These are phyloP conservation scores for Pyronema omphalodes DNA, from an alignment of 495 filamentous ascomycete species.

Conservation along the genomic window DNA sequence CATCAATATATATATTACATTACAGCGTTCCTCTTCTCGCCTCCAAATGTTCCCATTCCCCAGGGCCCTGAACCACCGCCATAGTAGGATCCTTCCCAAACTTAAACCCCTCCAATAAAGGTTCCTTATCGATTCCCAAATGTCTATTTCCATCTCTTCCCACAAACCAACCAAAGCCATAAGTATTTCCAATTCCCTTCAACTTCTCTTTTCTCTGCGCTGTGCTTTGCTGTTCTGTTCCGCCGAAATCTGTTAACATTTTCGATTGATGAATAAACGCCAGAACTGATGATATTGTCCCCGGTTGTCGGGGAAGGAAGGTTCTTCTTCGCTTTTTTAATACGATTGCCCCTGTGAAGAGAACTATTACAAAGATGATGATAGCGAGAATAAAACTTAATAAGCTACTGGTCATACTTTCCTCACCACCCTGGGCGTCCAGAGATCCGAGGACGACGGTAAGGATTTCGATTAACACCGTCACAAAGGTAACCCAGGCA, in stretches of 20 bases:
- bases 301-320: slow-evolving; percentile 54
- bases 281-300: slow-evolving; percentile 50
- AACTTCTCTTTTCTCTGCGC: slow-evolving; percentile 37
- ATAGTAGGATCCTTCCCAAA: slow-evolving; percentile 28
- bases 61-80: slow-evolving; percentile 4
- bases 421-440: slow-evolving; percentile 37
- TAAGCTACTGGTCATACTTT: slow-evolving; percentile 42
- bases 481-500: slow-evolving; percentile 41
- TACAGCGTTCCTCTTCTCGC: not conserved
- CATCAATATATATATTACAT: not conserved
- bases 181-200: slow-evolving; percentile 38
- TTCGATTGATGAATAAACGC: slow-evolving; percentile 56
- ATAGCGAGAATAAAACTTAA: slow-evolving; percentile 38
- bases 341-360: slow-evolving; percentile 34
- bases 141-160: slow-evolving; percentile 47
- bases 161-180: slow-evolving; percentile 54
- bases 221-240: slow-evolving; percentile 41
- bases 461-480: slow-evolving; percentile 44
- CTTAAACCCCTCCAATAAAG: slow-evolving; percentile 39
- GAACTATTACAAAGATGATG: slow-evolving; percentile 39
- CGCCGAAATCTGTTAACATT: slow-evolving; percentile 54
- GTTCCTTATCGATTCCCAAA: slow-evolving; percentile 55
- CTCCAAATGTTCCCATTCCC: slow-evolving; percentile 4
- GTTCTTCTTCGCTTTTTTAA: slow-evolving; percentile 37
- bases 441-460: slow-evolving; percentile 49